Base-by-base conservation (phyloP, 257 asterid species). In the Buddleja alternifolia region DNA sequence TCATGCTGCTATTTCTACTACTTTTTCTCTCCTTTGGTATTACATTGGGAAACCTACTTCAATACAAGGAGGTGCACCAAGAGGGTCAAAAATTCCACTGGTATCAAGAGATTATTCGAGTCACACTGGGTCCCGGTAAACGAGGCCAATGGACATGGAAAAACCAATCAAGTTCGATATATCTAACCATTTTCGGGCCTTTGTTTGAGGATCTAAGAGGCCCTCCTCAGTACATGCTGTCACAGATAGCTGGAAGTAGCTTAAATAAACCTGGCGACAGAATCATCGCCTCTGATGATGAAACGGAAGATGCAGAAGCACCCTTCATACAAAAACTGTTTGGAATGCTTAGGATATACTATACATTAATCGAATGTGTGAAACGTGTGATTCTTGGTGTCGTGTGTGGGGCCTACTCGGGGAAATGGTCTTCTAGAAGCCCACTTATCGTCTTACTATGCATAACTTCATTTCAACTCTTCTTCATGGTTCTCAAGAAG, bases 81-180 rank as follows among this genome's bases (percentile, higher is more conserved):
- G 95, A 41, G 52, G 96, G 92, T 5, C 80, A 77, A 73, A 48
- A 65, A 55, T 85, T 82, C 61, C 96, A 88, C 72, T 93, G 97
- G 97, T 93, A 90, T 69, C 96, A 91, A 66, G 99, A 93, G 69
- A 68, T 93, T 7, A 65, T 93, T 39, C 89, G 99, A 20, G 96
- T 84, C 3, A 89, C 96, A 14, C 73, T 93, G 39, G 97, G 99
- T 48, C 99, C 97, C 0, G 99, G 97, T 5, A 93, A 93, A 79
- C 68, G 95, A 82, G 99, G 99, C 73, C 99, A 90, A 48, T 93
- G 99, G 99, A 84, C 97, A 40, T 93, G 99, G 99, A 90, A 80
- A 52, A 86, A 82, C 73, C 64, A 78, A 7, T 77, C 83, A 0
- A 73, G 66, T 32, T 77, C 94, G 1, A 67, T 52, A 23, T 77